These are phyloP conservation scores for sunflower (Helianthus annuus) DNA, from an alignment of 129 eudicot species.

Conservation along the genomic window HanXRQr2.0-SUNRISE NC_035443.2:97715965-97716464, in stretches of 20 bases:
- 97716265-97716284: no score
- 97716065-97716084: conserved; percentile 55
- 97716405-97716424: no score
- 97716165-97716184: conserved; percentile 6
- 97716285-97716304: no score
- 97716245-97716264: no score
- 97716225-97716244: no score
- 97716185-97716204: background rate
- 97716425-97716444: no score
- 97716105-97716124: conserved; percentile 6
- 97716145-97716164: conserved; percentile 1
- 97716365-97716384: no score
- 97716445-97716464: no score
- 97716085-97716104: conserved; percentile 24
- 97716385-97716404: no score
- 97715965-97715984: conserved; percentile 31
- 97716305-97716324: no score
- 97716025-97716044: conserved; percentile 44
- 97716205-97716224: background rate
- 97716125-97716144: background rate
- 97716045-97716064: conserved; percentile 62
- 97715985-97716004: conserved; percentile 34
- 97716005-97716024: conserved; percentile 29
- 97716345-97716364: no score
- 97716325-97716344: no score